These are phyloP conservation scores for Irineochytrium annulatum DNA, from an alignment of 192 early-diverging fungal species.

Conservation along the genomic window DNA sequence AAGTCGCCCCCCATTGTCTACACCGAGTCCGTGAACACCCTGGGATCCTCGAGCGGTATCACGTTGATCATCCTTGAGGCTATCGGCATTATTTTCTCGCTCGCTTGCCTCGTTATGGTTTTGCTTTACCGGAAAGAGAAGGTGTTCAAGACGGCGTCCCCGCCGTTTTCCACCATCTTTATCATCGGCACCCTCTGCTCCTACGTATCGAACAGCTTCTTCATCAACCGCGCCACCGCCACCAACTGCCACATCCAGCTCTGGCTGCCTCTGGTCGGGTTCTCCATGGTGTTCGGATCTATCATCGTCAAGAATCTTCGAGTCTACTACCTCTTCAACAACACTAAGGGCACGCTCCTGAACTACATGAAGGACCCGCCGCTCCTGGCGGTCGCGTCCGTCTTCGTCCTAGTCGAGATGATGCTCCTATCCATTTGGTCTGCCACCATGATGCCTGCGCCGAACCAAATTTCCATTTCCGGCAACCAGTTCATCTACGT, in stretches of 20 bases:
- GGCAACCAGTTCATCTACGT: background rate
- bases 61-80: background rate
- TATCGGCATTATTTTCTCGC: background rate
- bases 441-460: background rate
- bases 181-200: background rate
- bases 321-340: slow-evolving; percentile 5
- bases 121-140: background rate
- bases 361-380: slow-evolving; percentile 5
- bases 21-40: background rate
- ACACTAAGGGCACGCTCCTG: background rate
- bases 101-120: background rate
- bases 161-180: background rate
- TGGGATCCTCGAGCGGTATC: background rate
- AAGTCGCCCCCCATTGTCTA: background rate
- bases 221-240: background rate
- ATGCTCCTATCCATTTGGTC: background rate
- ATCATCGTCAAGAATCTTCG: slow-evolving; percentile 1
- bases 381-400: background rate
- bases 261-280: slow-evolving; percentile 2
- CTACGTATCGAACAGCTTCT: background rate
- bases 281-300: background rate
- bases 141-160: slow-evolving; percentile 3
- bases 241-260: slow-evolving; percentile 1
- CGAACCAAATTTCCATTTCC: background rate
- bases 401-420: background rate